phyloP scores from a whole-genome alignment of 208 protist species.

The Leptomonas pyrrhocoris region DNA sequence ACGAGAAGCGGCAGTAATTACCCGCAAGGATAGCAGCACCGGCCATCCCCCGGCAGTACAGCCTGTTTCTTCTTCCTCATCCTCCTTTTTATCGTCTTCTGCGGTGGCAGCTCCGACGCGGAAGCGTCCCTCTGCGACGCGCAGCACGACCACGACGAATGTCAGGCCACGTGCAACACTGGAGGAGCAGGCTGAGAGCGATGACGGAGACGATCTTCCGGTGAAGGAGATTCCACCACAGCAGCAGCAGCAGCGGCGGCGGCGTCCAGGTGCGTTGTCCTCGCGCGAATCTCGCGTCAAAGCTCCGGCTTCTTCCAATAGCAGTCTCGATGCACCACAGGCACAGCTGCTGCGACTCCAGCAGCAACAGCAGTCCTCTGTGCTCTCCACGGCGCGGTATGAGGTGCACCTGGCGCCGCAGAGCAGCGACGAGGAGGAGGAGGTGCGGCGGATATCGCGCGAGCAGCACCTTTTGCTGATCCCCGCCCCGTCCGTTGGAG shows the following conservation, averaged over 20 bases:
- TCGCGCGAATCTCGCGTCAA: too few relatives aligned
- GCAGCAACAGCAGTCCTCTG: background rate
- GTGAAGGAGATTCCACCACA: background rate
- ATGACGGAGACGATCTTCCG: background rate
- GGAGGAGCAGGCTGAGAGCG: background rate
- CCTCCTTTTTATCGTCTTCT: background rate
- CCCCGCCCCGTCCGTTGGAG: background rate
- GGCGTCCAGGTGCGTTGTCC: background rate
- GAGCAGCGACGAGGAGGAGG: slow-evolving; percentile 25
- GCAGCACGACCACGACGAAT: background rate
- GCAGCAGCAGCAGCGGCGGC: background rate
- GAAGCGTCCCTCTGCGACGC: background rate
- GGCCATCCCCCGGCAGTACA: background rate
- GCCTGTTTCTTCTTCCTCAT: background rate
- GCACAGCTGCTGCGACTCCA: background rate
- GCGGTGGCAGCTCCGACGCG: background rate
- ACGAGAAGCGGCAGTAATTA: background rate
- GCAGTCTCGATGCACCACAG: background rate
- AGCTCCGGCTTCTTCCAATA: background rate
- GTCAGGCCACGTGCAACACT: background rate
- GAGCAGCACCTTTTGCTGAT: slow-evolving; percentile 24
- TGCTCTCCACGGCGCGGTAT: slow-evolving; percentile 13
- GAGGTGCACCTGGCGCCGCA: slow-evolving; percentile 27
- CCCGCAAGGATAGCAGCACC: too few relatives aligned
- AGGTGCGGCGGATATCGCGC: slow-evolving; percentile 15